These are phyloP conservation scores for Thielaviopsis punctulata DNA, from an alignment of 2,329 filamentous ascomycete species.

Conservation along the genomic window DNA sequence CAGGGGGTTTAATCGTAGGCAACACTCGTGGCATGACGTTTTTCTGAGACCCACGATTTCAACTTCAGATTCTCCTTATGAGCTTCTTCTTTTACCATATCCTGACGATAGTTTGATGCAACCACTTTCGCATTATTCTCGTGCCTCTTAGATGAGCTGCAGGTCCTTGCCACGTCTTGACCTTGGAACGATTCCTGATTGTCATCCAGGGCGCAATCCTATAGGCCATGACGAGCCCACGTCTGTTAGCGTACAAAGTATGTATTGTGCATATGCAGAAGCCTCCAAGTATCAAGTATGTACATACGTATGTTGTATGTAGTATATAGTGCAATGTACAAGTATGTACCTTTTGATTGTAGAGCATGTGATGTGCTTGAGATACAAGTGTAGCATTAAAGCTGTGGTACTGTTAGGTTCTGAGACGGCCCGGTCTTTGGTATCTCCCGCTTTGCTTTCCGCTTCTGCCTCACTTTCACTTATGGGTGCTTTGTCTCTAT, in stretches of 20 bases:
- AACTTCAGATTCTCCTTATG: neutral
- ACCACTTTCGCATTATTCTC: neutral
- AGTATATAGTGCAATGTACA: too few species aligned
- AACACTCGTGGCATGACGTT: neutral
- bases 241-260: too few species aligned
- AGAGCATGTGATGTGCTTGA: too few species aligned
- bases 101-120: neutral
- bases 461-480: neutral
- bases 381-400: too few species aligned
- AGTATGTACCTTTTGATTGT: too few species aligned
- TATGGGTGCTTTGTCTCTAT: neutral
- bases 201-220: neutral
- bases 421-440: neutral
- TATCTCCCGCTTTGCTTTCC: too few species aligned
- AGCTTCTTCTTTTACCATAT: neutral
- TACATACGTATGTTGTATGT: too few species aligned
- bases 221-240: neutral
- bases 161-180: neutral
- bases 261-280: too few species aligned
- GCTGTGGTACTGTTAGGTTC: too few species aligned
- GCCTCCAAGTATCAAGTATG: too few species aligned
- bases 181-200: neutral
- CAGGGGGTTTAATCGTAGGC: neutral
- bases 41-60: neutral
- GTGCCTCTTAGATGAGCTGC: neutral